Percentiles rank a stretch among this genome's conserved stretches.
Conservation (phyloP, 768 basidiomycete genomes). For the Collybiopsis luxurians region DNA sequence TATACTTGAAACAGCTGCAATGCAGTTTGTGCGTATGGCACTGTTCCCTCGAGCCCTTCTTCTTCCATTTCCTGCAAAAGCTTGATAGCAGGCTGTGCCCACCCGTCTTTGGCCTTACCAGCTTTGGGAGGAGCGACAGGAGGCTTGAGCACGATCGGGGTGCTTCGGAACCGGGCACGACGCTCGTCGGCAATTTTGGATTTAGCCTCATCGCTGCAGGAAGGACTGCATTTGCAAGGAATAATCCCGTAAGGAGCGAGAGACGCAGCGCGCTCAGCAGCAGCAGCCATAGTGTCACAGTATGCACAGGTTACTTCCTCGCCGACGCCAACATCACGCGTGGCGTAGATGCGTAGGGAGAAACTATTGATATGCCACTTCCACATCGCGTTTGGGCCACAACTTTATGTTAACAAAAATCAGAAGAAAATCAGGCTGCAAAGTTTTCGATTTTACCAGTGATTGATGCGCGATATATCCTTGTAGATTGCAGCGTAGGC, state of each 20-base stretch:
- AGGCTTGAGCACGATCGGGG: background rate
- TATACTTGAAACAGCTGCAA: background rate
- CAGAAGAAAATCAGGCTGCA: background rate
- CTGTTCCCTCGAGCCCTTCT: background rate
- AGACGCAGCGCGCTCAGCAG: background rate
- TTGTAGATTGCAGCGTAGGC: constrained; percentile 41
- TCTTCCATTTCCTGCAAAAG: background rate
- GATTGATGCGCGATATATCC: constrained; percentile 41
- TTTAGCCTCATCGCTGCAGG: background rate
- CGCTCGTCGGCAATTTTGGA: background rate
- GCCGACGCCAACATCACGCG: constrained; percentile 32
- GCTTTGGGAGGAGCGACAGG: background rate
- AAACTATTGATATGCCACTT: constrained; percentile 40
- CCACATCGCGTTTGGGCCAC: constrained; percentile 42
- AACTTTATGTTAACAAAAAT: constrained; percentile 23
- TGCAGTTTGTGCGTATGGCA: background rate
- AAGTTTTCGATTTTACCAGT: constrained; percentile 29
- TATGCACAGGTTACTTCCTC: constrained; percentile 50
- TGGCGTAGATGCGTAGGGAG: constrained; percentile 37
- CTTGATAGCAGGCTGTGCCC: background rate
- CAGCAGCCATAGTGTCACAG: constrained; percentile 34
- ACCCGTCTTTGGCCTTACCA: background rate
- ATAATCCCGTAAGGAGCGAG: background rate
- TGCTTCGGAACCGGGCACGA: background rate
- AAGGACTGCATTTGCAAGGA: background rate